Evolutionary conservation across 768 basidiomycete species (phyloP), one percentile per base, ranked within the genome.

Genomic region (Russula vinacea): DNA sequence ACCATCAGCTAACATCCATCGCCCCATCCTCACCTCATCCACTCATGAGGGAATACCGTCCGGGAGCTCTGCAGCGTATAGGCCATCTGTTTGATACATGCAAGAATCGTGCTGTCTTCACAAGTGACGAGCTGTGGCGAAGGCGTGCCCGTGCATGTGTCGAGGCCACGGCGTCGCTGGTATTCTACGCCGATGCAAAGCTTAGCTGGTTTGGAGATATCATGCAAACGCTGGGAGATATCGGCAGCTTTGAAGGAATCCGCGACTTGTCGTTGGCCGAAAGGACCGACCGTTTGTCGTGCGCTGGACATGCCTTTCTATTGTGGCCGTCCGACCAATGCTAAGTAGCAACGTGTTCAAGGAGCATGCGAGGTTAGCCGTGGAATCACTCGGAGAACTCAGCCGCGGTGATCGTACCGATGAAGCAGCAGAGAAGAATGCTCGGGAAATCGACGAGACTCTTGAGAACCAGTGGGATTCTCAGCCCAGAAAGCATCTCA

Each of bases 241-340:
- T 52, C 13, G 51, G 51, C 29, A 32, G 2, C 29, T 32, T 19
- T 52, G 29, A 52, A 35, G 10, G 14, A 10, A 35, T n/a, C 2
- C 33, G 33, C 4, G 11, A 53, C 2, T 53, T 14, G n/a, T 53
- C 52, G 10, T 33, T 13, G 19, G 5, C 19, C 11, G 33, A 33
- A n/a, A 53, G 6, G 52, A 53, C n/a, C 33, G 22, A 7, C 5
- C 52, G 17, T 53, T 53, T 22, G 52, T 53, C 32, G 29, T 22
- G 52, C 52, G 19, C n/a, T 53, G 52, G 52, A 37, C 52, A n/a
- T 53, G 52, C 52, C n/a, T 53, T 22, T 53, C 33, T 0, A 33
- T 35, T 33, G 13, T 37, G 19, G 33, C 11, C 32, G 11, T 35
- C 14, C 52, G 52, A 22, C 0, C 19, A n/a, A 19, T 22, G 8